These are phyloP conservation scores for Cardamine chenopodiifolia DNA, from an alignment of 345 rosid genomes.

Conservation along the genomic window DNA sequence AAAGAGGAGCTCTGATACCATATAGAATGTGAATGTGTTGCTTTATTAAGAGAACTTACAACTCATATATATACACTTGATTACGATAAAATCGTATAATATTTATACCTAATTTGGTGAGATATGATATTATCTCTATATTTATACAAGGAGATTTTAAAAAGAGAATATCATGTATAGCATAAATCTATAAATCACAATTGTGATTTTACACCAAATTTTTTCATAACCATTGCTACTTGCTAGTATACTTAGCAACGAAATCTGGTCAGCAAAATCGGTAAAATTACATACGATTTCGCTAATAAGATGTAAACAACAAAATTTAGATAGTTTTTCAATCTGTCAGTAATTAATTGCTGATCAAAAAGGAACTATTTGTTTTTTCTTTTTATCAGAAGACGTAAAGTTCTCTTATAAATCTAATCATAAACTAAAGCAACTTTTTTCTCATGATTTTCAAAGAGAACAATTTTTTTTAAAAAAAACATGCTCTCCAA, in stretches of 20 bases:
- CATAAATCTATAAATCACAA: too few relatives aligned
- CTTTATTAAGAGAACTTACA: too few relatives aligned
- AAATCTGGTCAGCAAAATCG: conserved; percentile 12
- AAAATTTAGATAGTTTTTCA: background rate
- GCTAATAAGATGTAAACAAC: background rate
- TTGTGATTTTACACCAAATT: background rate
- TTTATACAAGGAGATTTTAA: too few relatives aligned
- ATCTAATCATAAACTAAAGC: conserved; percentile 26
- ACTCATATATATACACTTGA: too few relatives aligned
- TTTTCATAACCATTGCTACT: background rate
- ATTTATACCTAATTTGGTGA: too few relatives aligned
- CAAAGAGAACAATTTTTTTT: background rate
- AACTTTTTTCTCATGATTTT: conserved; percentile 20
- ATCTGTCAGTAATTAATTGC: conserved; percentile 29
- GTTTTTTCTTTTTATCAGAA: conserved; percentile 2
- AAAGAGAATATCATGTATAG: too few relatives aligned
- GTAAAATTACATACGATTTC: conserved; percentile 4
- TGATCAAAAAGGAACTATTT: background rate
- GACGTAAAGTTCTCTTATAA: background rate
- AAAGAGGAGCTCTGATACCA: too few relatives aligned
- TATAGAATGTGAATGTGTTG: too few relatives aligned
- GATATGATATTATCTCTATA: too few relatives aligned
- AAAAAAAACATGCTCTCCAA: conserved; percentile 20
- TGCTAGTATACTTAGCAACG: background rate
- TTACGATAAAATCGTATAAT: too few relatives aligned